Evolutionary conservation across 75 land plant species (phyloP), one percentile per base, ranked within the genome.

Genomic region (Pinus taeda): DNA sequence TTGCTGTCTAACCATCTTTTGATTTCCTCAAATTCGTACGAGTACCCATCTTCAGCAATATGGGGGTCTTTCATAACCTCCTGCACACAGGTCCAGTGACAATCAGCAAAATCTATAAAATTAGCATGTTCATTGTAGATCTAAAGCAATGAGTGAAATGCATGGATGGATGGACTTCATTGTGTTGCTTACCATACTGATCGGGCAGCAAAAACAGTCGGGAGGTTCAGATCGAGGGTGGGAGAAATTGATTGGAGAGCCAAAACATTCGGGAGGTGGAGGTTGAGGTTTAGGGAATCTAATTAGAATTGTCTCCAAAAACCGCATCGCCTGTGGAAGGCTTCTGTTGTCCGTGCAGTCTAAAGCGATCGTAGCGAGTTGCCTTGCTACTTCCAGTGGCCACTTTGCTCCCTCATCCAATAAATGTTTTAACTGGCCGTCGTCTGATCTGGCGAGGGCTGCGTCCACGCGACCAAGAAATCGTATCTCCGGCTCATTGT

Each of bases 391-490:
- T 17, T 22, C 29, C 17, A 57, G 15, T 9, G 81, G 78, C 81
- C 81, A 80, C 8, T 18, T 60, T 18, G 0, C n/a, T 60, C 60
- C 79, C 20, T 57, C 79, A 56, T 76, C 71, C 3, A 74, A 53
- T 3, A 37, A 18, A 75, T 75, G 70, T 6, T 69, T 49, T n/a
- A 75, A 24, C n/a, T 21, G 6, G 42, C 55, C 36, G 14, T 69
- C 15, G 26, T 26, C 26, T 26, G 26, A 26, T 15, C n/a, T 45
- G 3, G 49, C 69, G 3, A 82, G 18, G 2, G 81, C 83, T 1
- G 20, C 21, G 37, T 71, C 75, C 0, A 81, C 81, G 5, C 30
- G 26, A 4, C 57, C 75, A n/a, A 62, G 18, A 17, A n/a, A 17
- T 60, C 21, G 20, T 20, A 60, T 18, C 61, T 17, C n/a, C 3